Evolutionary conservation across 345 rosid species (phyloP).

Genomic region (Zanthoxylum bungeanum): DNA sequence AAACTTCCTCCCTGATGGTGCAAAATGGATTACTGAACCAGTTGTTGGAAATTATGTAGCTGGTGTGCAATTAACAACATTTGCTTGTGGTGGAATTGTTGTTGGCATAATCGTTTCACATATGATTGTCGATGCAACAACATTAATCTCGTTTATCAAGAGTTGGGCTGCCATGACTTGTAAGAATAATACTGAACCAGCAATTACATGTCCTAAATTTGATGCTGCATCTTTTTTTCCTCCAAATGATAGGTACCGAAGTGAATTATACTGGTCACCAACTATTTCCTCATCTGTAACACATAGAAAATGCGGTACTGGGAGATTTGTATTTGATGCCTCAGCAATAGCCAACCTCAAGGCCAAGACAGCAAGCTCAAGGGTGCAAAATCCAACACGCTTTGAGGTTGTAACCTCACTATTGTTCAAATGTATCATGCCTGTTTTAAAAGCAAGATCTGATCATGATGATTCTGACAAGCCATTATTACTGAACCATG

Average conservation of each 20-base stretch:
- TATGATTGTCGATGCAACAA: conserved; percentile 40
- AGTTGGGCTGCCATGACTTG: conserved; percentile 35
- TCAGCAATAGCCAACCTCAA: conserved; percentile 31
- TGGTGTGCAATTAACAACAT: conserved; percentile 22
- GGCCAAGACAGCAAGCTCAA: conserved; percentile 27
- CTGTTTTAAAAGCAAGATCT: conserved; percentile 22
- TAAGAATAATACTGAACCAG: conserved; percentile 4
- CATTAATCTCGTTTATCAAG: conserved; percentile 36
- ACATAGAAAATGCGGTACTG: conserved; percentile 17
- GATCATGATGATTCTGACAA: conserved; percentile 10
- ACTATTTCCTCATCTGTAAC: not conserved
- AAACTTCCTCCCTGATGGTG: conserved; percentile 16
- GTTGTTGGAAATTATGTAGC: conserved; percentile 9
- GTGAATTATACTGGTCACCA: not conserved
- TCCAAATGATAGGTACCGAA: not conserved
- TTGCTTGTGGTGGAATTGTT: conserved; percentile 42
- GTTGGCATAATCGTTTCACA: conserved; percentile 38
- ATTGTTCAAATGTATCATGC: conserved; percentile 35
- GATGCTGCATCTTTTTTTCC: conserved; percentile 33
- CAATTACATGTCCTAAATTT: conserved; percentile 25
- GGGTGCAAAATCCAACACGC: conserved; percentile 38
- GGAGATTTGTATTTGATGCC: conserved; percentile 46
- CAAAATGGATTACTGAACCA: not conserved
- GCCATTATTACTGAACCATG: conserved; percentile 32
- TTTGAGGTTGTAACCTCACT: conserved; percentile 52